These are phyloP conservation scores for Schizophyllum commune DNA, from an alignment of 1,284 basidiomycete genomes.

Conservation along the genomic window DNA sequence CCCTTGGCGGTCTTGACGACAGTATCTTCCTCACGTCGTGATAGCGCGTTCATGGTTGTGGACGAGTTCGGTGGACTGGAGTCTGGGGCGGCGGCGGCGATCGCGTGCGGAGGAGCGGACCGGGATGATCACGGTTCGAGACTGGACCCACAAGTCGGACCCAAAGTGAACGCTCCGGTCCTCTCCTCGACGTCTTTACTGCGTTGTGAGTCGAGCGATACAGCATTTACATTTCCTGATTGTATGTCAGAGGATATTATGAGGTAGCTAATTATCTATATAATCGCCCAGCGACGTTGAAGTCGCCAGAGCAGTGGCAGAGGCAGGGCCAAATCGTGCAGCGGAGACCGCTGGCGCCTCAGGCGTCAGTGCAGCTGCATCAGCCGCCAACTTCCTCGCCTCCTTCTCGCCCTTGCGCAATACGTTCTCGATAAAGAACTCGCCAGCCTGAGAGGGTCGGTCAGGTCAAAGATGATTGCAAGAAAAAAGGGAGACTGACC, in stretches of 20 bases:
- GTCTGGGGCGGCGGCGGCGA: neutral
- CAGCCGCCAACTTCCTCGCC: slow-evolving; percentile 15
- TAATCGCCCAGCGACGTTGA: no score
- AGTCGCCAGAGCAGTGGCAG: no score
- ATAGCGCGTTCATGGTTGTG: slow-evolving; percentile 70
- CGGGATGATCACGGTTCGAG: neutral
- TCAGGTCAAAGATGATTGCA: slow-evolving; percentile 6
- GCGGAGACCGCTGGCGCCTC: neutral
- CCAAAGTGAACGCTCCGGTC: no score
- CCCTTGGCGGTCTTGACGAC: slow-evolving; percentile 78
- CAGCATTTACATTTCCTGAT: no score
- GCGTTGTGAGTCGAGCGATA: no score
- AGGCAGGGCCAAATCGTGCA: no score
- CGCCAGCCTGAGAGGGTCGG: slow-evolving; percentile 59
- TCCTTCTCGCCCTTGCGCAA: slow-evolving; percentile 52
- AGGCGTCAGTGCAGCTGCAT: neutral
- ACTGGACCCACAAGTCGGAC: neutral
- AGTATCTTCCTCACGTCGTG: slow-evolving; percentile 82
- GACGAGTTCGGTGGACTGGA: no score
- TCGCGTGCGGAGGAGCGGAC: neutral
- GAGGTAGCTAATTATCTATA: no score
- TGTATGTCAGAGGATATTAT: no score
- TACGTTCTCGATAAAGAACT: slow-evolving; percentile 90
- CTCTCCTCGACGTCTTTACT: no score
- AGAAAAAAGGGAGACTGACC: slow-evolving; percentile 35